A percentile compares a stretch with the other conserved stretches of the same genome.
These are phyloP conservation scores for Holtermannia corniformis DNA, from an alignment of 768 basidiomycete genomes.

Conservation along the genomic window DNA sequence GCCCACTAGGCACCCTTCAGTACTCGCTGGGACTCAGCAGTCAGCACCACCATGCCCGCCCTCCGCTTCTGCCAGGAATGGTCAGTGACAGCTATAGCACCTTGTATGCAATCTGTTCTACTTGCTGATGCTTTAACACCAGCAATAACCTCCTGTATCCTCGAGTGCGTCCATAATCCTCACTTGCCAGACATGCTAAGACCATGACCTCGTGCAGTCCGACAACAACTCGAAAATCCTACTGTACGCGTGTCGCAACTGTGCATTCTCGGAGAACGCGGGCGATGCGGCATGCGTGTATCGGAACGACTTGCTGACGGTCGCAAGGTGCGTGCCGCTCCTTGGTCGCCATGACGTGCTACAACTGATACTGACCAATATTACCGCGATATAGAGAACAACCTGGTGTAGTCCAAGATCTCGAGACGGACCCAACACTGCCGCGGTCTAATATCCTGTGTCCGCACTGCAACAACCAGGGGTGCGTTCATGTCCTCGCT, in stretches of 20 bases:
- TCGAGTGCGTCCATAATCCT: conserved; percentile 22
- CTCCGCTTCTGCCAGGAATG: conserved; percentile 85
- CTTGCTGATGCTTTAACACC: background rate
- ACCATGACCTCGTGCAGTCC: conserved; percentile 48
- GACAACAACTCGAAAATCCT: conserved; percentile 75
- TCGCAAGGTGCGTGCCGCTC: conserved; percentile 62
- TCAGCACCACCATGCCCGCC: conserved; percentile 42
- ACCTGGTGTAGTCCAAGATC: conserved; percentile 77
- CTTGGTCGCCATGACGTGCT: background rate
- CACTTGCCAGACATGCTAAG: background rate
- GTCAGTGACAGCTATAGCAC: no score
- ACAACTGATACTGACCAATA: background rate
- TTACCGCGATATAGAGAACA: conserved; percentile 59
- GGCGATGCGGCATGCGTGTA: conserved; percentile 79
- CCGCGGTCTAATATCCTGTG: conserved; percentile 77
- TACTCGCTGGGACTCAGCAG: background rate
- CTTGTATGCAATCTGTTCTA: background rate
- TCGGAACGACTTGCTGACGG: conserved; percentile 81
- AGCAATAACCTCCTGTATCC: conserved; percentile 90
- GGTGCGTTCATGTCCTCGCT: conserved; percentile 19
- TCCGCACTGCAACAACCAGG: conserved; percentile 62
- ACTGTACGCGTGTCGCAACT: conserved; percentile 87
- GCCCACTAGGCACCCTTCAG: background rate
- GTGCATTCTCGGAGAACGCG: conserved; percentile 70
- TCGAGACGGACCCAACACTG: conserved; percentile 84